Conservation (phyloP, 2,329 filamentous ascomycete species). For the Ramularia collo-cygni region DNA sequence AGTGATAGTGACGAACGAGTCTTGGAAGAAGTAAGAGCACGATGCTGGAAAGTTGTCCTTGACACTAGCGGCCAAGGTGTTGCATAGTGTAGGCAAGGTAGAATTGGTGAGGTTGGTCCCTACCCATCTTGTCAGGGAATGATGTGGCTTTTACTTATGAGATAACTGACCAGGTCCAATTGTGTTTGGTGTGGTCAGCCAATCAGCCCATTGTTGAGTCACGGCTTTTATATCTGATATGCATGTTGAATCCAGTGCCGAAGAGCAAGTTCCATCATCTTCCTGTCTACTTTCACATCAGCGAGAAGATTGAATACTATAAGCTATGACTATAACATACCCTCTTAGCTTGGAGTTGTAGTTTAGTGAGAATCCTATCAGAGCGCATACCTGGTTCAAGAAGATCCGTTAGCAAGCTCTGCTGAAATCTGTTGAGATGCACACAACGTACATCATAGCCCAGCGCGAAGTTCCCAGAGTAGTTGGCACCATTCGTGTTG, state of each 20-base stretch:
- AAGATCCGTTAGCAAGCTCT: background rate
- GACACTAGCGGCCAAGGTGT: slow-evolving; percentile 2
- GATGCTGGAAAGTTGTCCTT: slow-evolving; percentile 5
- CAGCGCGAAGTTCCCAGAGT: slow-evolving; percentile 5
- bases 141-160: no score
- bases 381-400: slow-evolving; percentile 3
- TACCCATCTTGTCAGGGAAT: no score
- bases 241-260: slow-evolving; percentile 7
- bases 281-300: background rate
- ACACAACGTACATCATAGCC: slow-evolving; percentile 8
- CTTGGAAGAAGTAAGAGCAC: slow-evolving; percentile 11
- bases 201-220: slow-evolving; percentile 6
- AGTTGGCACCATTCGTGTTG: slow-evolving; percentile 11
- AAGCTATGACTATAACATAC: no score
- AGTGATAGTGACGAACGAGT: background rate
- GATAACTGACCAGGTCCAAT: background rate
- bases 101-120: slow-evolving; percentile 9
- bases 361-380: slow-evolving; percentile 6
- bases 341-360: slow-evolving; percentile 11
- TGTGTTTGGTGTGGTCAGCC: slow-evolving; percentile 6
- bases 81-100: slow-evolving; percentile 6
- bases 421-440: background rate
- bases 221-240: slow-evolving; percentile 2
- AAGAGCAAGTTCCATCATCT: slow-evolving; percentile 10
- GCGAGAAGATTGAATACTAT: no score